Base-by-base conservation (phyloP, 139 green algal genomes). In the Asterochloris sp. region DNA sequence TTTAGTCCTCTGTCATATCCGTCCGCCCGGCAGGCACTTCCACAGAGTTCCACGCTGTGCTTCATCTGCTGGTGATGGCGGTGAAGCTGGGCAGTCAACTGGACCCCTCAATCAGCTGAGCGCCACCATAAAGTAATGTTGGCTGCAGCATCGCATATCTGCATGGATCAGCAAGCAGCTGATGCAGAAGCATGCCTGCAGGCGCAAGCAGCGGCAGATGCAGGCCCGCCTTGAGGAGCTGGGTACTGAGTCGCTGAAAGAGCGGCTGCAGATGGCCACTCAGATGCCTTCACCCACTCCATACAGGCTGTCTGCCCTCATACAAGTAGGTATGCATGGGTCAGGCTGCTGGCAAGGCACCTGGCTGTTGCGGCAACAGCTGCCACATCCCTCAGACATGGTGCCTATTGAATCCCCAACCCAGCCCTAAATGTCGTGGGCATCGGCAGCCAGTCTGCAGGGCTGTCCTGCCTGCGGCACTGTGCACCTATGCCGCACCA, bases 191-290 rank as follows among this genome's bases (percentile, higher is more conserved):
- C 38, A 54, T 54, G 38, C 38, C 38, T 54, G 38, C 76, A 93
- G 87, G 82, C 84, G 90, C 24, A 94, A 94, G 78, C 79, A 86
- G 68, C 76, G 68, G 27, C 81, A 93, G 71, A 23, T 93, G 0
- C 63, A 86, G 21, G 74, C 63, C 24, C 73, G 82, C 24, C 60
- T 94, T 16, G 24, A 83, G 27, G 87, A 92, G 28, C 67, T 93
- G 54, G 88, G 88, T 0, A 78, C 83, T 54, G 93, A 96, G 81
- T 83, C 69, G 0, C 74, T 96, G 47, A 90, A 95, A 62, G 90
- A 95, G 77, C 86, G 89, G 28, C 81, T 96, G 64, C 80, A 92
- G 76, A 83, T 29, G 64, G 89, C 88, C 8, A 76, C 84, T 29
- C 38, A 83, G 28, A 74, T 75, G 28, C 92, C 93, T 0, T 82